phyloP scores from a whole-genome alignment of 148 eudicot species.

The Camellia sinensis region DNA sequence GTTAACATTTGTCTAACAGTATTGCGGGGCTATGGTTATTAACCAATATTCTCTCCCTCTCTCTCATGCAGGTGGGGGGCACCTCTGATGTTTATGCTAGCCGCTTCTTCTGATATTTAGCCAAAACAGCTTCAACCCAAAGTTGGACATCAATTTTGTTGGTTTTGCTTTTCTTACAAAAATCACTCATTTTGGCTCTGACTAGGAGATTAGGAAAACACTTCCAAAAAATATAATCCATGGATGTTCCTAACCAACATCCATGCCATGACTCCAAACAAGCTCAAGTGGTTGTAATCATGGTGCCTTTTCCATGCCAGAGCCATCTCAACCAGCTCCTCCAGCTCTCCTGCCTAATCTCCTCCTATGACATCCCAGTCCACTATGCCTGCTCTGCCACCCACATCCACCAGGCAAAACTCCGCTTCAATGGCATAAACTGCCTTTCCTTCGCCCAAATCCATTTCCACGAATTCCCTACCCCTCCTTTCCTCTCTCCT shows the following conservation, averaged over 20 bases:
- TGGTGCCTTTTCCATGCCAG: conserved; percentile 36
- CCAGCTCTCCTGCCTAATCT: conserved; percentile 32
- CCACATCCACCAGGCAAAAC: conserved; percentile 38
- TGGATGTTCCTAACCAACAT: not conserved
- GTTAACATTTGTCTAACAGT: too few species aligned
- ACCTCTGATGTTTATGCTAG: too few species aligned
- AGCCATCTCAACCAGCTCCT: conserved; percentile 46
- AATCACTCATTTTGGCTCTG: too few species aligned
- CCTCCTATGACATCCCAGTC: conserved; percentile 24
- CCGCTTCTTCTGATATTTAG: too few species aligned
- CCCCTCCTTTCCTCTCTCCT: not conserved
- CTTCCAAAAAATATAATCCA: not conserved
- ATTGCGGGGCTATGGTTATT: too few species aligned
- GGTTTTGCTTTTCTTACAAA: too few species aligned
- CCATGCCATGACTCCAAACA: conserved; percentile 1
- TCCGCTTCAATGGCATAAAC: conserved; percentile 18
- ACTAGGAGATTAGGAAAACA: too few species aligned
- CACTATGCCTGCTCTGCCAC: conserved; percentile 27
- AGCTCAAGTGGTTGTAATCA: conserved; percentile 23
- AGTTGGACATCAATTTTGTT: too few species aligned
- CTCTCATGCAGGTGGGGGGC: too few species aligned
- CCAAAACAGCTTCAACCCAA: too few species aligned
- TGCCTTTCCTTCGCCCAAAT: not conserved
- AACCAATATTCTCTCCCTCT: too few species aligned
- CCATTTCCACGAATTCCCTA: conserved; percentile 9